Evolutionary conservation across 75 land plant species (phyloP).

Genomic region (Sequoiadendron giganteum): DNA sequence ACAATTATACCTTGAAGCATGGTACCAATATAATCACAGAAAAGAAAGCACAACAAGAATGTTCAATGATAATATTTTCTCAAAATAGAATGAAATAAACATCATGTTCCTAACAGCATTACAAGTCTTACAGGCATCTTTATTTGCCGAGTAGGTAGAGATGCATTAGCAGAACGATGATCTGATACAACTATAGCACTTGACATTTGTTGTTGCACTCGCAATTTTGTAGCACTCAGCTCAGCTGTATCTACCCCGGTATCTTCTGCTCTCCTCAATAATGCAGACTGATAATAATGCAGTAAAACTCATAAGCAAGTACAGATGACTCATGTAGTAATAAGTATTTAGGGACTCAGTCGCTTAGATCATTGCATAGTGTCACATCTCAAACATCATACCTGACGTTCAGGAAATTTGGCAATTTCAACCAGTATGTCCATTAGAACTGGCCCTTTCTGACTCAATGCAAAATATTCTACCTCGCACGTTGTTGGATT

Average conservation of each 20-base stretch:
- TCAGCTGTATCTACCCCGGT: constrained; percentile 90
- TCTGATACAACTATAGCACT: constrained; percentile 87
- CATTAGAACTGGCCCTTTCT: constrained; percentile 79
- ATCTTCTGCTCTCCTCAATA: constrained; percentile 94
- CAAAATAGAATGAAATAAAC: background rate
- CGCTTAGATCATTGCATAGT: background rate
- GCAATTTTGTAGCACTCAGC: constrained; percentile 91
- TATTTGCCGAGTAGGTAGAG: constrained; percentile 42
- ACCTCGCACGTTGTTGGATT: constrained; percentile 95
- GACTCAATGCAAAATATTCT: constrained; percentile 84
- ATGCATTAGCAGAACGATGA: constrained; percentile 72
- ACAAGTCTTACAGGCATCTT: constrained; percentile 38
- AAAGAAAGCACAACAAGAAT: background rate
- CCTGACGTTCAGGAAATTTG: constrained; percentile 98
- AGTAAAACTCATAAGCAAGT: background rate
- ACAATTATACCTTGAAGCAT: background rate
- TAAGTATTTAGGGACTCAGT: background rate
- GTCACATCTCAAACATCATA: constrained; percentile 19
- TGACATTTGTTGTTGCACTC: constrained; percentile 88
- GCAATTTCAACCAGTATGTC: constrained; percentile 99
- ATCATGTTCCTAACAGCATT: constrained; percentile 23
- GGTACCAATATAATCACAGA: background rate
- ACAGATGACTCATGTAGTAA: background rate
- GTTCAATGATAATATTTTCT: background rate
- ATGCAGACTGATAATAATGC: constrained; percentile 60